Base-by-base conservation (phyloP, 2,329 filamentous ascomycete genomes). In the Fusarium anguioides region DNA sequence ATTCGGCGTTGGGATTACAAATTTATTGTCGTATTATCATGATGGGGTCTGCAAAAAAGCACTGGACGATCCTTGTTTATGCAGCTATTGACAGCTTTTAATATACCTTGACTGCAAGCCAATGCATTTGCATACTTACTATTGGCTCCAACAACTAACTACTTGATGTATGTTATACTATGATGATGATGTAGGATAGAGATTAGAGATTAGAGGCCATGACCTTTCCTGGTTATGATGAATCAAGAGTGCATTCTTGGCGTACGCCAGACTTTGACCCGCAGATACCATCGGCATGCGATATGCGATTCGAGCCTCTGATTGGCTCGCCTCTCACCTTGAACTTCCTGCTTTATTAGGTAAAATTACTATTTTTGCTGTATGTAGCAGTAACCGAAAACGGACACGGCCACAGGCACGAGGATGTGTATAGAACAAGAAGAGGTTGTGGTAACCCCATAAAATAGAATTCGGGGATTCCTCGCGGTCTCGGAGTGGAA, bases 11-110 rank as follows among this genome's bases (percentile, higher is more conserved):
- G 58, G 70, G 70, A 69, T 69, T 55, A 45, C 41, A 60, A 50
- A 44, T 67, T 72, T 54, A 60, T 56, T 58, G 65, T 66, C 40
- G 27, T 66, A 72, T 54, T 73, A 56, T 66, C 59, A 60, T 68
- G 60, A 70, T 62, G 55, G 57, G 64, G 66, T 72, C 68, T 72
- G 37, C 64, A 67, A 53, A 63, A 70, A 72, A 70, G 69, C 68
- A 66, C 37, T 61, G 66, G 45, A 70, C 59, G 61, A 70, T 70
- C 54, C 66, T 67, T 58, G 70, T 65, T 61, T 54, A 36, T 67
- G 44, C 47, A 52, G 60, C 21, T 61, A 40, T 54, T 52, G 39
- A 67, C 50, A 65, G 60, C 64, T 61, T 65, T 46, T 68, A 68
- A 68, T 68, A 65, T 68, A 60, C 46, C 60, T 68, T 64, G 51